Evolutionary conservation across 331 rosid genomes (phyloP).

Genomic region (Telfairia occidentalis): DNA sequence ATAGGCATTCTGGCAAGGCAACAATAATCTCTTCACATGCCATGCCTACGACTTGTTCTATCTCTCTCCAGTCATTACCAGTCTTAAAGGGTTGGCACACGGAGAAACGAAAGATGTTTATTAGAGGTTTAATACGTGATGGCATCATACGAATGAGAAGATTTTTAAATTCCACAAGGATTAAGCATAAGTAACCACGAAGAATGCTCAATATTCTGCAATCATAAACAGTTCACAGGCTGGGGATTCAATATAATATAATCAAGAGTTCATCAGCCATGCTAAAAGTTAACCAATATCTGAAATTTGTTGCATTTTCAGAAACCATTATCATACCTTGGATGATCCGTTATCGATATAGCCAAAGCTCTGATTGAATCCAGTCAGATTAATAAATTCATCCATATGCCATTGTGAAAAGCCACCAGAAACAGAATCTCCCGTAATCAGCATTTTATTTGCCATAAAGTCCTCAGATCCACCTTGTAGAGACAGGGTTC

Average conservation of each 20-base stretch:
- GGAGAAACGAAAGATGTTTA: background rate
- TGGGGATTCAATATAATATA: background rate
- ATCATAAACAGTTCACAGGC: background rate
- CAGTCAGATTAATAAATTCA: constrained; percentile 53
- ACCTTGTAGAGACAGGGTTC: constrained; percentile 27
- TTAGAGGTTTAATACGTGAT: background rate
- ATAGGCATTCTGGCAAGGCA: too few species aligned
- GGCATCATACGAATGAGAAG: background rate
- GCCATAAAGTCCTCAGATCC: constrained; percentile 35
- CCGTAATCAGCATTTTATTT: constrained; percentile 32
- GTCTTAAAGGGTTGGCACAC: background rate
- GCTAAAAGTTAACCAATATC: background rate
- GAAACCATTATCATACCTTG: constrained; percentile 47
- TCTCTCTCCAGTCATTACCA: background rate
- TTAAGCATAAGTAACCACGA: background rate
- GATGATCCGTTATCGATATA: constrained; percentile 63
- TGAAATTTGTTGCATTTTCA: background rate
- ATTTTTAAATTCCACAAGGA: background rate
- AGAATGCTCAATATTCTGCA: background rate
- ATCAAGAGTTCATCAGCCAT: background rate
- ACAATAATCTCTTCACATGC: too few species aligned
- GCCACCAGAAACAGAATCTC: constrained; percentile 52
- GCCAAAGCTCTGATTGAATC: constrained; percentile 43
- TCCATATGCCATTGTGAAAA: constrained; percentile 62
- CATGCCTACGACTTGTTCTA: too few species aligned